Evolutionary conservation across 805 yeast species (phyloP).

Genomic region (Ogataea sp.): DNA sequence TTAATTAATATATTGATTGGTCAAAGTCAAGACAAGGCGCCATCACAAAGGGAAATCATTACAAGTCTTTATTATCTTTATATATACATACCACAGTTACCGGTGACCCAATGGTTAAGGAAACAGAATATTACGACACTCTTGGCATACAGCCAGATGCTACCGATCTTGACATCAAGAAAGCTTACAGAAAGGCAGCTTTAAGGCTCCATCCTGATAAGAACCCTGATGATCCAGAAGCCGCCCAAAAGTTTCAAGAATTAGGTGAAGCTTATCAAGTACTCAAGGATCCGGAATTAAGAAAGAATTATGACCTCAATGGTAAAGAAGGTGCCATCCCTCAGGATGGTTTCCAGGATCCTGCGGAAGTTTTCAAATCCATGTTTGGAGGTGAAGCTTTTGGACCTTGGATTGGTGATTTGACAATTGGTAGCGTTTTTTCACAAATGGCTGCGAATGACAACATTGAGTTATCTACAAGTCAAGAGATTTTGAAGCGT

Average conservation of each 20-base stretch:
- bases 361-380: constrained; percentile 59
- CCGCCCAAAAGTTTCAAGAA: constrained; percentile 64
- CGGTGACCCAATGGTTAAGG: constrained; percentile 63
- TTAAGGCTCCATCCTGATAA: constrained; percentile 75
- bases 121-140: constrained; percentile 64
- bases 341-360: constrained; percentile 67
- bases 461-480: constrained; percentile 3
- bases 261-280: constrained; percentile 70
- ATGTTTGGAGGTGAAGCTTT: constrained; percentile 91
- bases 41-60: too few relatives aligned
- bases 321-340: constrained; percentile 72
- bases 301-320: constrained; percentile 63
- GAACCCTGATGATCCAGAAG: constrained; percentile 67
- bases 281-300: constrained; percentile 52
- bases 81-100: too few relatives aligned
- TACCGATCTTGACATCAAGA: constrained; percentile 59
- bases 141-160: constrained; percentile 53
- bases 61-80: too few relatives aligned
- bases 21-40: too few relatives aligned
- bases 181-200: constrained; percentile 73
- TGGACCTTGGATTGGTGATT: constrained; percentile 79
- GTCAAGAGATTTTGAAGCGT: constrained; percentile 4
- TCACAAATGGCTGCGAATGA: constrained; percentile 21
- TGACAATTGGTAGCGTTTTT: constrained; percentile 69
- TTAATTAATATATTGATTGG: too few relatives aligned